Base-by-base conservation (phyloP, 805 yeast species). In the Candida boidinii region DNA sequence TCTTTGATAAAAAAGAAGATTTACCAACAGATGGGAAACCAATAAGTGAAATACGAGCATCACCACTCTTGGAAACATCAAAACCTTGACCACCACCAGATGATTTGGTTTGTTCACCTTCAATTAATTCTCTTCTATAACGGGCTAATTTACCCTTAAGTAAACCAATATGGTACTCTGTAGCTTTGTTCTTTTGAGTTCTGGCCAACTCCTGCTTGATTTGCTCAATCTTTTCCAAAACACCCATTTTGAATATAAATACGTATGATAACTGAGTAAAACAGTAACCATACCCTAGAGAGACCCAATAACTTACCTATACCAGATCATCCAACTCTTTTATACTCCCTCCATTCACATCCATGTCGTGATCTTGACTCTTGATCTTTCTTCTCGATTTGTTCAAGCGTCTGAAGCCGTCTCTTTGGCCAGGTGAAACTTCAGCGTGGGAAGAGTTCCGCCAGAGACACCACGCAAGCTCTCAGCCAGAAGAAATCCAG, bases 21-120 rank as follows among this genome's bases (percentile, higher is more conserved):
- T 90, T 90, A 54, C 98, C 98, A 17, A 92, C 98, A 2, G 96
- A 88, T 13, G 98, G 98, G 56, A 88, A 90, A 20, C 98, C 98
- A 58, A 92, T 88, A 34, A 90, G 65, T 14, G 94, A 94, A 2
- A 86, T 95, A 45, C 98, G 71, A 0, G 97, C 96, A 66, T 90
- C 96, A 25, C 97, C 97, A 29, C 92, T 80, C 56, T 92, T 90
- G 28, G 86, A 76, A 2, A 90, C 96, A 58, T 92, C 98, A 54
- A 90, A 90, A 2, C 95, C 95, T 35, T 74, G 75, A 9, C 86
- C 86, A 12, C 82, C 69, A 17, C 76, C 69, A 0, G 76, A 62
- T 5, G 48, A 39, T 1, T 77, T 66, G 1, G 86, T 85, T 1
- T 90, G 80, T 27, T 84, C 79, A 6, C 96, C 97, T 44, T 88